These are phyloP conservation scores for Speleostelium caveatum DNA, from an alignment of 78 protist species.

Conservation along the genomic window DNA sequence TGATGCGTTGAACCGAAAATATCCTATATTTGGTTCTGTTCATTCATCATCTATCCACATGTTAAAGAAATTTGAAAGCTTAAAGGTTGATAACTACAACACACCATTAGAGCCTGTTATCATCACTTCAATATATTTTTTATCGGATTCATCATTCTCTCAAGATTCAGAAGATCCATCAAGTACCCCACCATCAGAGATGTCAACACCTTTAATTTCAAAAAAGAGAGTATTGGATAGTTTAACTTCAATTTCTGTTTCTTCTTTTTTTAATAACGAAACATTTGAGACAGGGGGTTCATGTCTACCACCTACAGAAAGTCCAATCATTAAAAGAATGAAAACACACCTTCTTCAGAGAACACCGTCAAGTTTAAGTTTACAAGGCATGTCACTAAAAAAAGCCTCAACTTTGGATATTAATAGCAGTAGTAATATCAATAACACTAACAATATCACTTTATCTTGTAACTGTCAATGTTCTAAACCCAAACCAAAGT, in stretches of 20 bases:
- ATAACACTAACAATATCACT: neutral
- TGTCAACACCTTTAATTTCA: neutral
- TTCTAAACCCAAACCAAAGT: conserved; percentile 54
- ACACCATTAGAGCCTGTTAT: neutral
- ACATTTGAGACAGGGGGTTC: no score
- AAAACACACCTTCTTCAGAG: neutral
- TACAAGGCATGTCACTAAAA: neutral
- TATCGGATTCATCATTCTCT: neutral
- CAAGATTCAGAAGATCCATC: neutral
- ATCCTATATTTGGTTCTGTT: conserved; percentile 1
- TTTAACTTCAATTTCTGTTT: neutral
- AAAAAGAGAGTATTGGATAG: neutral
- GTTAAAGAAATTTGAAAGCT: neutral
- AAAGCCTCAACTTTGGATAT: neutral
- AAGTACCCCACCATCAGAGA: neutral
- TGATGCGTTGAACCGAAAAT: conserved; percentile 27
- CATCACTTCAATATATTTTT: neutral
- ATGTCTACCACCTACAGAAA: no score
- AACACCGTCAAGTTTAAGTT: neutral
- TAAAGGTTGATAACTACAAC: neutral
- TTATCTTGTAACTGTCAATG: no score
- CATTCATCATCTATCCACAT: neutral
- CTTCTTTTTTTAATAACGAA: neutral
- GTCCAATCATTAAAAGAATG: no score
- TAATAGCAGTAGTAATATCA: neutral